Evolutionary conservation across 2,329 filamentous ascomycete genomes (phyloP), one percentile per base, ranked within the genome.

Genomic region (Ophiostoma novo-ulmi): DNA sequence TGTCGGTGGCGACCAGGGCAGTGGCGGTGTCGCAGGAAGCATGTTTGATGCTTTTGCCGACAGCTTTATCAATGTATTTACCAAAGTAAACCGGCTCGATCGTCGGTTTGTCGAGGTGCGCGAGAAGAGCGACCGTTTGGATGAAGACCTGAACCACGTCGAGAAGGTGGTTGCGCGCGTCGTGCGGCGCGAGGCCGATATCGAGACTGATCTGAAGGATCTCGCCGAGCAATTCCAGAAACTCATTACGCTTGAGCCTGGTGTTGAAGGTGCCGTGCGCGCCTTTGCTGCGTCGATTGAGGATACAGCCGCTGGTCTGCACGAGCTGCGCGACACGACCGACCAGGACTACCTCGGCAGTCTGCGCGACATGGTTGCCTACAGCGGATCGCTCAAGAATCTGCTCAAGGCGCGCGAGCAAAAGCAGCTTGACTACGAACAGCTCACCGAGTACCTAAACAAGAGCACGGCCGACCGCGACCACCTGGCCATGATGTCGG

Each of bases 401-500:
- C 88, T 99, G 5, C 88, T 99, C 74, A 97, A 97, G 79, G 92
- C 92, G 1, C 90, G 95, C 48, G 95, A 99, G 82, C 93, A 96
- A 82, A 99, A 99, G 79, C 95, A 99, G 79, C 90, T 99, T 71
- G 95, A 99, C 81, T 97, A 94, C 77, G 95, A 99, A 81, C 94
- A 93, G 74, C 85, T 99, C 44, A 97, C 93, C 38, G 94, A 98
- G 78, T 98, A 98, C 80, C 91, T 97, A 70, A 92, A 92, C 81
- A 97, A 97, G 79, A 93, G 92, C 0, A 93, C 92, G 2, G 82
- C 88, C 3, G 95, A 99, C 80, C 90, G 94, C 67, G 95, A 99
- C 80, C 84, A 87, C 20, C 87, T 97, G 2, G 84, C 85, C 10
- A 65, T 67, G 70, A 14, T 69, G 8, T 87, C 88, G 0, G 88